Evolutionary conservation across 2,329 filamentous ascomycete genomes (phyloP).

Genomic region (Sporothrix phasma): DNA sequence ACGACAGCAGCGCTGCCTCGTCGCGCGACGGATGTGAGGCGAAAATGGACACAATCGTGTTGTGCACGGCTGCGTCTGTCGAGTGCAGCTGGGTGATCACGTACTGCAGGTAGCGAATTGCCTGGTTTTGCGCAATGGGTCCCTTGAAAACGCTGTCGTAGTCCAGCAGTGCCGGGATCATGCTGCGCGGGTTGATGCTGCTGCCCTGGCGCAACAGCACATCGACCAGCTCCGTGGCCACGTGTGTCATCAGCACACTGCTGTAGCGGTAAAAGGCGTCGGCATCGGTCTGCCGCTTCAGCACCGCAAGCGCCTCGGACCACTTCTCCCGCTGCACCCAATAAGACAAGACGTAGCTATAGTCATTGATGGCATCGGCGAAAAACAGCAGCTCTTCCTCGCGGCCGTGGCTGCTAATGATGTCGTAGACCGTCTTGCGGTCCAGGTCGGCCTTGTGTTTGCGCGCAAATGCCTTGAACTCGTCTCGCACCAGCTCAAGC

Average conservation of each 20-base stretch:
- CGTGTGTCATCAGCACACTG: constrained; percentile 90
- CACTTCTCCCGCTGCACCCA: constrained; percentile 95
- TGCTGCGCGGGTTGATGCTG: constrained; percentile 71
- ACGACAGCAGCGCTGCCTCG: constrained; percentile 75
- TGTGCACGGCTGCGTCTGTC: constrained; percentile 80
- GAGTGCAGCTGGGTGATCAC: constrained; percentile 80
- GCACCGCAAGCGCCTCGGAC: constrained; percentile 72
- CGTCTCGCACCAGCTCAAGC: constrained; percentile 58
- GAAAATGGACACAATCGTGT: constrained; percentile 92
- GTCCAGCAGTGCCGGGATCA: constrained; percentile 87
- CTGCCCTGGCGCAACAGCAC: constrained; percentile 83
- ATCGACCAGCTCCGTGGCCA: constrained; percentile 78
- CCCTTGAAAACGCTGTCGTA: constrained; percentile 75
- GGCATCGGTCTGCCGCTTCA: constrained; percentile 86
- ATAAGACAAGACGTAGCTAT: constrained; percentile 90
- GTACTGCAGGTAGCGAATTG: constrained; percentile 84
- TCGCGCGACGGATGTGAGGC: constrained; percentile 75
- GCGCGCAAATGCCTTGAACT: constrained; percentile 80
- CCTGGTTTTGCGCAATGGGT: constrained; percentile 70
- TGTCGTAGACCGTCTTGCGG: constrained; percentile 84
- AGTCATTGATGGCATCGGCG: constrained; percentile 79
- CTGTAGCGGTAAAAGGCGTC: constrained; percentile 96
- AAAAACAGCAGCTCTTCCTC: constrained; percentile 90
- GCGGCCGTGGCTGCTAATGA: constrained; percentile 88
- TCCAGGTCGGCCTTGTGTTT: constrained; percentile 84